Base-by-base conservation (phyloP, 2,329 filamentous ascomycete genomes). In the Penicillium janthinellum region DNA sequence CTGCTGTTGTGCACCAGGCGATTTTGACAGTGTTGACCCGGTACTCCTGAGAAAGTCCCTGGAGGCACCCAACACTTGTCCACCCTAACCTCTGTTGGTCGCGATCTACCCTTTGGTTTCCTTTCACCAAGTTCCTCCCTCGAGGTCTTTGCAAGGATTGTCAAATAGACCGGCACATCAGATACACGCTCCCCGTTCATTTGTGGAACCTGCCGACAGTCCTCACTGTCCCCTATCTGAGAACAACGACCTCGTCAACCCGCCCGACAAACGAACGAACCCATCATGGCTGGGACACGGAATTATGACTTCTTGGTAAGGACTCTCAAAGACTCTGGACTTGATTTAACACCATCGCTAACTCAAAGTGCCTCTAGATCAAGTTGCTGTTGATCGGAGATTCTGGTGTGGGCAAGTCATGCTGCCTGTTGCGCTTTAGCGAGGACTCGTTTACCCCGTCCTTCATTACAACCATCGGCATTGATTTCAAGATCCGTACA, bases 401-500 rank as follows among this genome's bases (percentile, higher is more conserved):
- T 83, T 96, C 92, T 52, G 93, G 93, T 74, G 93, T 97, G 64
- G 93, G 93, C 78, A 97, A 97, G 82, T 97, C 93, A 69, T 97
- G 93, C 88, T 96, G 93, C 81, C 86, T 97, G 77, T 84, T 97
- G 75, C 91, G 93, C 71, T 97, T 97, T 84, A 96, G 92, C 80
- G 93, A 97, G 82, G 93, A 97, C 83, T 96, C 91, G 49, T 97
- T 96, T 82, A 97, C 93, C 55, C 93, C 93, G 45, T 96, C 92
- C 70, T 97, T 96, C 84, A 97, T 97, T 83, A 96, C 93, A 64
- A 99, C 95, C 64, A 99, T 99, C 80, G 95, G 95, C 70, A 98
- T 99, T 83, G 95, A 99, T 82, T 99, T 99, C 84, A 99, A 99
- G 86, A 99, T 99, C 77, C 88, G 95, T 69, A 99, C 95, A 67